Base-by-base conservation (phyloP, 108 stramenopile genomes). In the Nitzschia putrida region DNA sequence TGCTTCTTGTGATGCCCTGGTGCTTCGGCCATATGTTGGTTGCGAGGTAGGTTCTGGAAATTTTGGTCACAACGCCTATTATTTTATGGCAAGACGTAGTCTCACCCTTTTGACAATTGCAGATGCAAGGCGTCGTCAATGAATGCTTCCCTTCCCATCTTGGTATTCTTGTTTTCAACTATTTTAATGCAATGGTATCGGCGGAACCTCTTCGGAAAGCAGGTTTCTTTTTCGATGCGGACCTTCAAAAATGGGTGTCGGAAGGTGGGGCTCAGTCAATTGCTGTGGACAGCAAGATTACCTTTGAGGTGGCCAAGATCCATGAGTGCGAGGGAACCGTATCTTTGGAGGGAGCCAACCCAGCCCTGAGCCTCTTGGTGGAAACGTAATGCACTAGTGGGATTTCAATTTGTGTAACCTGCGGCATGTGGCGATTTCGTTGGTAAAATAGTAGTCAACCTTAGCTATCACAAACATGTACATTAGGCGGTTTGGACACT, bases 161-260 rank as follows among this genome's bases (percentile, higher is more conserved):
- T 20, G 75, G 80, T 16, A 56, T 87, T 47, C 45, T 83, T 5
- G 83, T 84, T 20, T 71, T 74, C 61, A 69, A 71, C 22, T 82
- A 84, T 58, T 83, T 87, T 75, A 87, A 87, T 73, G 86, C 83
- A 20, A 84, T 78, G 73, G 67, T 87, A 18, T 64, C 82, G 0
- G 82, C 80, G 4, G 78, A 87, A 25, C 69, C 72, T 9, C 51
- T 87, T 37, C 66, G 64, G 11, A 44, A 55, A 37, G 47, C 78
- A 3, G 86, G 86, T 22, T 87, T 69, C 52, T 37, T 21, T 11
- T 87, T 71, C 59, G 82, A 86, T 38, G 38, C 40, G 3, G 82
- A 80, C 11, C 40, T 63, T 13, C 65, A 78, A n/a, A 64, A 72
- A 43, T 87, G 86, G 86, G 56, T 55, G 1, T 39, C 47, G 8